Conservation (phyloP, 305 asterid species). For the Solanum hybrid region DNA sequence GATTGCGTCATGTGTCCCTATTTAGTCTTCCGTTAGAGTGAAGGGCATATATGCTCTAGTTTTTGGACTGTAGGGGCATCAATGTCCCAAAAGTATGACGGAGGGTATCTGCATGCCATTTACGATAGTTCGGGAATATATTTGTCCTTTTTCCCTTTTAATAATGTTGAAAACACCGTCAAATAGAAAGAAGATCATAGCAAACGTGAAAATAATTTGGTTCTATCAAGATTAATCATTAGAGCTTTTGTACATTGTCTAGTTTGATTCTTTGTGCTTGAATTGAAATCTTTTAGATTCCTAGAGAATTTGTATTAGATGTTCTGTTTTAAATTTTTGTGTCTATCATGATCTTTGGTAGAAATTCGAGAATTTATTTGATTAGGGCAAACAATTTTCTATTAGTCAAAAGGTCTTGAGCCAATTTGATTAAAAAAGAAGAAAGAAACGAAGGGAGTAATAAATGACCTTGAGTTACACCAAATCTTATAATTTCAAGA, state of each 20-base stretch:
- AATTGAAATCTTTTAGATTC: not conserved
- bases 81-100: no score
- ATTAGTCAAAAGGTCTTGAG: accelerated
- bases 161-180: not conserved
- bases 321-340: not conserved
- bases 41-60: no score
- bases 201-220: not conserved
- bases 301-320: not conserved
- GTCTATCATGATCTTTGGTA: not conserved
- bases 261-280: not conserved
- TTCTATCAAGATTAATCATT: not conserved
- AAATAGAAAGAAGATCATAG: not conserved
- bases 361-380: not conserved
- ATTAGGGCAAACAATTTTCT: not conserved
- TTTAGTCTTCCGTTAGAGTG: no score
- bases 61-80: no score
- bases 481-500: not conserved
- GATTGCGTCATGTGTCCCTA: no score
- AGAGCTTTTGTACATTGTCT: not conserved
- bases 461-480: not conserved
- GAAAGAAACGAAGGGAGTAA: not conserved
- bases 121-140: no score
- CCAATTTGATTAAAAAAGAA: not conserved
- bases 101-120: no score
- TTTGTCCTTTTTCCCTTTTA: no score